Evolutionary conservation across 495 filamentous ascomycete species (phyloP).

Genomic region (Bacidia gigantensis): DNA sequence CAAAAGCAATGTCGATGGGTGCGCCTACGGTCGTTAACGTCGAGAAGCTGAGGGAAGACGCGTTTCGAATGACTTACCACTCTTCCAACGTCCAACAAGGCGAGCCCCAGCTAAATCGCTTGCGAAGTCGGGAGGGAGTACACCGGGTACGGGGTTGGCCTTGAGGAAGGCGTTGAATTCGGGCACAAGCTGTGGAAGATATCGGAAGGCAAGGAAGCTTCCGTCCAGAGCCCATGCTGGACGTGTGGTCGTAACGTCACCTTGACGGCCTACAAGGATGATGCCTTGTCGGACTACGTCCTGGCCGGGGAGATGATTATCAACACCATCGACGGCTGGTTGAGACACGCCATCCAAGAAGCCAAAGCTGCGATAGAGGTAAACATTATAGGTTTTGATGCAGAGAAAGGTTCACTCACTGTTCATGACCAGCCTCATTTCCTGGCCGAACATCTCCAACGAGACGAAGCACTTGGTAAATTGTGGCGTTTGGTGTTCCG

Average conservation of each 20-base stretch:
- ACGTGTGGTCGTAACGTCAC: conserved; percentile 14
- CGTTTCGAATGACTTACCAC: conserved; percentile 17
- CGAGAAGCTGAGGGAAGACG: neutral
- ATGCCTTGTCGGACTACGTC: conserved; percentile 19
- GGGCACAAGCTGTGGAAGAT: conserved; percentile 26
- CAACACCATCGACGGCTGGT: conserved; percentile 17
- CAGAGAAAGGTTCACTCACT: conserved; percentile 16
- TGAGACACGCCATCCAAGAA: conserved; percentile 25
- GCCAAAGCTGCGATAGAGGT: conserved; percentile 20
- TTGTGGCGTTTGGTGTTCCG: conserved; percentile 7
- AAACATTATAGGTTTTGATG: neutral
- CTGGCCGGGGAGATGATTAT: conserved; percentile 16
- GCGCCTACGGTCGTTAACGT: conserved; percentile 18
- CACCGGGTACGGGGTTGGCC: conserved; percentile 13
- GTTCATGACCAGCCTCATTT: conserved; percentile 24
- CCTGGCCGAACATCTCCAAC: conserved; percentile 23
- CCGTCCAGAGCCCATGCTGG: conserved; percentile 28
- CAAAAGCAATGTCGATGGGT: conserved; percentile 22
- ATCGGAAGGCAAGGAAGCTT: conserved; percentile 27
- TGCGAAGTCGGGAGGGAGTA: conserved; percentile 8
- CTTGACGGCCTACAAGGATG: conserved; percentile 21
- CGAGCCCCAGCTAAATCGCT: conserved; percentile 28
- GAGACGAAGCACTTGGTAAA: conserved; percentile 19
- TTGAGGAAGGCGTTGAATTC: conserved; percentile 23
- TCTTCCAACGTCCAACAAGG: conserved; percentile 31